Evolutionary conservation across 2,329 filamentous ascomycete species (phyloP), one percentile per base, ranked within the genome.

Genomic region (Aspergillus quadrilineatus): DNA sequence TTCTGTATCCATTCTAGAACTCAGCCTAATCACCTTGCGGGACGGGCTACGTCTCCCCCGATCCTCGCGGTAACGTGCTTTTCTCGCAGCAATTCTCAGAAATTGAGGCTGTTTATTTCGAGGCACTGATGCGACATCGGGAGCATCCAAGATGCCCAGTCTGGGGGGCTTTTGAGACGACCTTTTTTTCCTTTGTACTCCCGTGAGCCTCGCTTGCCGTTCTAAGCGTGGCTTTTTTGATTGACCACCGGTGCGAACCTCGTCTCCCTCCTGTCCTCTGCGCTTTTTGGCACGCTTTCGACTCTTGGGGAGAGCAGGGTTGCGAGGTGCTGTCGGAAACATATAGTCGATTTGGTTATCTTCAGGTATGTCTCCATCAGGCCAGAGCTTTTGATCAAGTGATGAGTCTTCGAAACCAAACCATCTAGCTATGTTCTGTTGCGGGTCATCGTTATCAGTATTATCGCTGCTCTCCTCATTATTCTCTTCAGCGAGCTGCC

Each of bases 71-170:
- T 72, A 75, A 7, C 80, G 78, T 48, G 77, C 80, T 62, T 77
- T 75, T 58, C 84, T 79, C 29, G 77, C 76, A 34, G 84, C 84
- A 56, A 87, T 66, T 51, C 77, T 77, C 5, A 87, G 70, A 53
- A 86, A 86, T 22, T 77, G 77, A 7, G 84, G 82, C 37, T 77
- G 72, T 6, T 75, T 61, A 55, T 63, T 55, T 32, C 60, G 61
- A 42, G 64, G 53, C 4, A 60, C 61, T 17, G 65, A 58, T 29
- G 66, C 58, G 58, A 76, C 62, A 67, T 72, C 64, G 60, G 73
- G 64, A n/a, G 74, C 73, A 71, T 86, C 83, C 6, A 84, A 65
- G 15, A 86, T 79, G 57, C 83, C 80, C 44, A 79, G 63, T 43
- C 62, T 68, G 6, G 72, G 69, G 28, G 63, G 54, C 22, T 53